A percentile compares a stretch with the other conserved stretches of the same genome.
Conservation (phyloP, 75 land plant genomes). For the Isoetes taiwanensis region DNA sequence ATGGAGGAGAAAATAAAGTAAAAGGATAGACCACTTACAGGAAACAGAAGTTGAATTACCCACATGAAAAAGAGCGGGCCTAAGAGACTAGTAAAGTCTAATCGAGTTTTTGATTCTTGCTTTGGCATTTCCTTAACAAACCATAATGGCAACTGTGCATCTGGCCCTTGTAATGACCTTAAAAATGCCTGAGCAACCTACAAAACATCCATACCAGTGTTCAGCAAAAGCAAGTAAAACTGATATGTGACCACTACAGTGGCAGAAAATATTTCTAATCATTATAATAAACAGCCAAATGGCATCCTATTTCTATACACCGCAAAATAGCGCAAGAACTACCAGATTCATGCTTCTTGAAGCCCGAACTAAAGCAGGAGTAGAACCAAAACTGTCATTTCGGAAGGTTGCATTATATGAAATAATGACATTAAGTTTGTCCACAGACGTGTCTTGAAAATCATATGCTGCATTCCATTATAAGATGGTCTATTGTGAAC, state of each 20-base stretch:
- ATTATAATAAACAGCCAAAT: too few relatives aligned
- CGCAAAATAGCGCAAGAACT: too few relatives aligned
- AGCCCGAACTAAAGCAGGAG: conserved; percentile 40
- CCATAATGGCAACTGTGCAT: conserved; percentile 35
- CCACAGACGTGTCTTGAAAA: conserved; percentile 43
- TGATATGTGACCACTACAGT: too few relatives aligned
- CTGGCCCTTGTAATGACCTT: conserved; percentile 32
- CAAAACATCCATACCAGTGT: too few relatives aligned
- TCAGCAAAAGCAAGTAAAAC: too few relatives aligned
- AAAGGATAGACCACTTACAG: conserved; percentile 40
- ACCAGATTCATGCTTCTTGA: conserved; percentile 88
- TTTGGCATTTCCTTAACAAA: conserved; percentile 92
- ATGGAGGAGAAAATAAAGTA: not conserved
- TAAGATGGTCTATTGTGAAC: too few relatives aligned
- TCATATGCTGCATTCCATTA: conserved; percentile 81
- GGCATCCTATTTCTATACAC: too few relatives aligned
- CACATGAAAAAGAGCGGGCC: conserved; percentile 86
- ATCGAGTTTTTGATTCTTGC: conserved; percentile 27
- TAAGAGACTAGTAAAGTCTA: conserved; percentile 75
- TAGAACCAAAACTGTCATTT: conserved; percentile 14
- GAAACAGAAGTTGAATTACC: conserved; percentile 71
- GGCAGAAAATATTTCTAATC: too few relatives aligned
- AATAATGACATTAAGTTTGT: conserved; percentile 47
- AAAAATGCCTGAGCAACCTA: conserved; percentile 85
- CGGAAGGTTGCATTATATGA: conserved; percentile 66